phyloP scores from a whole-genome alignment of 345 rosid genomes.

The Lepidium africanum region DNA sequence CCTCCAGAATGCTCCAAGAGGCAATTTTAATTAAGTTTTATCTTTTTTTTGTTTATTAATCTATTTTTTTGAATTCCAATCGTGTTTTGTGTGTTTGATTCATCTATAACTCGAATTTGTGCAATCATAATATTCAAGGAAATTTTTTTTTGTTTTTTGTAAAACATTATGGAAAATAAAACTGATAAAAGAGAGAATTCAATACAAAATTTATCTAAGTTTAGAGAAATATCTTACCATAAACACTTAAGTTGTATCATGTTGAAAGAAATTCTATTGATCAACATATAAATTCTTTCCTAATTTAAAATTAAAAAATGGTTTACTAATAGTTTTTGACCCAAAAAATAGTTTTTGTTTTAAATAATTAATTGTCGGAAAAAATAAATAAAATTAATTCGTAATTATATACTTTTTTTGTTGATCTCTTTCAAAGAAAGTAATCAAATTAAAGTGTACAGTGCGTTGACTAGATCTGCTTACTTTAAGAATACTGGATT shows the following conservation, averaged over 20 bases:
- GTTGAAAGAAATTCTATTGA: neutral
- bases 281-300: too few species aligned
- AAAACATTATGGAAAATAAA: neutral
- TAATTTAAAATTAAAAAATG: too few species aligned
- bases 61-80: neutral
- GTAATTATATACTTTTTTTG: too few species aligned
- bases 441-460: too few species aligned
- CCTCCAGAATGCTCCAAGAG: conserved; percentile 59
- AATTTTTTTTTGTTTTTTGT: neutral
- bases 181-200: neutral
- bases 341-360: too few species aligned
- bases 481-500: too few species aligned
- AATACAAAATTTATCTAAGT: neutral
- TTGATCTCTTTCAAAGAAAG: too few species aligned
- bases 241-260: neutral
- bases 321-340: too few species aligned
- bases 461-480: too few species aligned
- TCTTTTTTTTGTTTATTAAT: neutral
- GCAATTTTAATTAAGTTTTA: conserved; percentile 39
- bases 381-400: too few species aligned
- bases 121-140: neutral
- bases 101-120: neutral
- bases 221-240: neutral
- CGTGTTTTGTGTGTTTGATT: neutral
- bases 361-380: too few species aligned